Percentiles rank a stretch among this genome's conserved stretches.
Evolutionary conservation across 1,284 basidiomycete species (phyloP).

Genomic region (Tylopilus orsonianus): DNA sequence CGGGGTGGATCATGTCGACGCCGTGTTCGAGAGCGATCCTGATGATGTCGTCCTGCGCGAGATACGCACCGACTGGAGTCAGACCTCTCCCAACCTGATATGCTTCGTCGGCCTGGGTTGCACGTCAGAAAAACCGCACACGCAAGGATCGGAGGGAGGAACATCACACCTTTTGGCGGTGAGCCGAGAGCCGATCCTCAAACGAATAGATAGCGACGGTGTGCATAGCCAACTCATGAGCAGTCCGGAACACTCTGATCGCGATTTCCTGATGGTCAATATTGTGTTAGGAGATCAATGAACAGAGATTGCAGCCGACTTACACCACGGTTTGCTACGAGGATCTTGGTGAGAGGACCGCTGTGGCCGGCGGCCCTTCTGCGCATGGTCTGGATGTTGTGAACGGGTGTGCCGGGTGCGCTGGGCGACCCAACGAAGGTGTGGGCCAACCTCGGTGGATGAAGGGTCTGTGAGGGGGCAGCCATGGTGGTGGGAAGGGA

Average conservation of each 20-base stretch:
- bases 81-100: conserved; percentile 97
- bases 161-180: conserved; percentile 89
- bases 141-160: neutral
- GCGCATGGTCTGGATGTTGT: conserved; percentile 88
- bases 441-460: conserved; percentile 70
- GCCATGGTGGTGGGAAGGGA: conserved; percentile 42
- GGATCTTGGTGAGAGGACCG: conserved; percentile 89
- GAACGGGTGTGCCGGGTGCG: conserved; percentile 76
- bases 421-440: conserved; percentile 73
- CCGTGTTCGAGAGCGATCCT: conserved; percentile 93
- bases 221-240: conserved; percentile 99
- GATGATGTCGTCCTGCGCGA: conserved; percentile 97
- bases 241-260: conserved; percentile 97
- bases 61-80: conserved; percentile 94
- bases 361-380: conserved; percentile 89
- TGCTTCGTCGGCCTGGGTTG: conserved; percentile 90
- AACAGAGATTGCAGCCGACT: conserved; percentile 30
- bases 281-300: conserved; percentile 4
- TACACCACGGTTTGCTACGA: conserved; percentile 95
- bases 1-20: conserved; percentile 99
- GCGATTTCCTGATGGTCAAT: conserved; percentile 83
- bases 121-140: conserved; percentile 40
- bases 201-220: conserved; percentile 98
- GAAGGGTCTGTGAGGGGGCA: conserved; percentile 44
- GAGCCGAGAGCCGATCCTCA: conserved; percentile 96